Evolutionary conservation across 2,329 filamentous ascomycete genomes (phyloP), one percentile per base, ranked within the genome.

Genomic region (Chaetomiaceae sp.): DNA sequence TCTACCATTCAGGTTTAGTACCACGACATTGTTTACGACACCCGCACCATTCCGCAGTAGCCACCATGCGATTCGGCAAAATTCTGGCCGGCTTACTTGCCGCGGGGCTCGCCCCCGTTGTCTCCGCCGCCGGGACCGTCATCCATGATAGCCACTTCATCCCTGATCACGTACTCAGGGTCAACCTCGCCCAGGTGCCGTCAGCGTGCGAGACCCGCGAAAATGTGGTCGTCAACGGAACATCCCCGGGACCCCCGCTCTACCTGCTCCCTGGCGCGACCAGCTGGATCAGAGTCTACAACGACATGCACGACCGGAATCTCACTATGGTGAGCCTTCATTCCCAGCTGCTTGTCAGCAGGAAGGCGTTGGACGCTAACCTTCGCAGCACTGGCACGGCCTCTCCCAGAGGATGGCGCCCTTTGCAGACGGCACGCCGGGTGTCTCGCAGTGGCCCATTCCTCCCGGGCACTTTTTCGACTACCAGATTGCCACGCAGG

Each of bases 381-480:
- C n/a, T 12, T 15, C 4, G 24, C 42, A 83, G 75, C 81, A 85
- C 58, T 85, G 81, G 81, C 81, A 85, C 62, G 82, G 82, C 11
- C 67, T 86, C 8, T 74, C 71, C 14, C 75, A 79, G 58, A 66
- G 73, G 26, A 69, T 74, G 26, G 75, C 79, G 1, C 78, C 79
- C 0, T 85, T 83, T 62, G 78, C 79, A 1, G 82, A 85, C 53
- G 81, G 82, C 4, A 72, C 77, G 0, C 78, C 80, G 1, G 61
- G 69, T 24, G 79, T 75, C 2, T 72, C 73, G 15, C 81, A 85
- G 54, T 86, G 81, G 81, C 79, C 81, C 0, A 83, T 85, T 30
- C 72, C 77, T 0, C 71, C 79, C 0, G 62, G 67, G 1, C 70
- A 77, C 48, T 85, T 76, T 63, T 85, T 85, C 60, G 82, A 85